phyloP scores from a whole-genome alignment of 1,284 basidiomycete species.

The Cutaneotrichosporon cavernicola region DNA sequence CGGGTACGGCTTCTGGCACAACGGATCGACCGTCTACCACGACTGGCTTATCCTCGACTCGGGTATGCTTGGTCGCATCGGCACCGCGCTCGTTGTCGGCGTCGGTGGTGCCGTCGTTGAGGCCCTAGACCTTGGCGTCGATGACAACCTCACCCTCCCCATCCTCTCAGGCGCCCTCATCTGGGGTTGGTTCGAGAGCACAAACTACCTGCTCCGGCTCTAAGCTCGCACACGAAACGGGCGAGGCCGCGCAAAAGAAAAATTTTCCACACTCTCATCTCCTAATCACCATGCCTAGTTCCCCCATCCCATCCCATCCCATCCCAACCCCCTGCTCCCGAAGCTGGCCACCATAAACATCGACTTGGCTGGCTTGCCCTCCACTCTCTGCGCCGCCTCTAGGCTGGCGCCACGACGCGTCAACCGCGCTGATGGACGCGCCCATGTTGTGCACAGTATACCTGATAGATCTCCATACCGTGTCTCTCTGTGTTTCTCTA shows the following conservation, averaged over 20 bases:
- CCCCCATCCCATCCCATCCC: background rate
- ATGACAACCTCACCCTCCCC: slow-evolving; percentile 92
- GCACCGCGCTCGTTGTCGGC: slow-evolving; percentile 66
- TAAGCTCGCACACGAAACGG: background rate
- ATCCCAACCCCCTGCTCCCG: background rate
- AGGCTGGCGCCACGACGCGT: slow-evolving; percentile 2
- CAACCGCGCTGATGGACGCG: background rate
- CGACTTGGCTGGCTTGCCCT: background rate
- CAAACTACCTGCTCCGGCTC: slow-evolving; percentile 33
- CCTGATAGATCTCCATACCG: slow-evolving; percentile 9
- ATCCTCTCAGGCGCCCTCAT: slow-evolving; percentile 83
- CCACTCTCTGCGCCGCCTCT: background rate
- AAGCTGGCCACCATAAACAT: slow-evolving; percentile 4
- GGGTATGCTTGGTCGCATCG: slow-evolving; percentile 56
- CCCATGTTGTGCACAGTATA: slow-evolving; percentile 6
- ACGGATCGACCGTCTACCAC: slow-evolving; percentile 55
- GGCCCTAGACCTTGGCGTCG: slow-evolving; percentile 81
- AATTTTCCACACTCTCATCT: background rate
- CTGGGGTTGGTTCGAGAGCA: slow-evolving; percentile 56
- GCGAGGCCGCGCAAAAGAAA: background rate
- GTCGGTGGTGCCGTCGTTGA: slow-evolving; percentile 78
- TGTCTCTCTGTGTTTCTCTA: slow-evolving; percentile 1
- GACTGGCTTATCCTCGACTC: slow-evolving; percentile 54
- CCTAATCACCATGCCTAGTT: background rate
- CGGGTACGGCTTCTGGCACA: slow-evolving; percentile 72